Percentiles rank a stretch among this genome's conserved stretches.
phyloP scores from a whole-genome alignment of 192 early-diverging fungal genomes.

The Umbelopsis sp. region DNA sequence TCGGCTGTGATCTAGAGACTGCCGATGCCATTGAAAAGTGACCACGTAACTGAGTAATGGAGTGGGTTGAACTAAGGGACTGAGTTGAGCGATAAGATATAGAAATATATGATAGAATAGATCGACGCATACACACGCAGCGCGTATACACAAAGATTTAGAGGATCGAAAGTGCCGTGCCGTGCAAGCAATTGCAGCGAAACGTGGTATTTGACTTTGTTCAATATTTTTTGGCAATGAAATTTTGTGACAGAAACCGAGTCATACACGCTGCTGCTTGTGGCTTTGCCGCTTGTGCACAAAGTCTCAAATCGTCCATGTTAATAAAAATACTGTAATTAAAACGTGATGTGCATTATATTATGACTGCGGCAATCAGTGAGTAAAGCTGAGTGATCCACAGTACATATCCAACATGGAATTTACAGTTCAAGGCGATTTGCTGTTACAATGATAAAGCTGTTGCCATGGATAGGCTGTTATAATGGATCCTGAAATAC shows the following conservation, averaged over 20 bases:
- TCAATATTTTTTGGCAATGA: too few species aligned
- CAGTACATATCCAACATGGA: background rate
- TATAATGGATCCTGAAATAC: too few species aligned
- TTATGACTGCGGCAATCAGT: too few species aligned
- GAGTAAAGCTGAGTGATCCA: too few species aligned
- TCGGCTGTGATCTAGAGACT: slow-evolving; percentile 58
- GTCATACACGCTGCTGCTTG: too few species aligned
- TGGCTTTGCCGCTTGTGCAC: too few species aligned
- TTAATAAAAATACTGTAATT: too few species aligned
- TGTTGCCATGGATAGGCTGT: too few species aligned
- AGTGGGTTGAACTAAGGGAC: slow-evolving; percentile 20
- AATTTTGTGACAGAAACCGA: too few species aligned
- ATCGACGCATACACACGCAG: slow-evolving; percentile 21
- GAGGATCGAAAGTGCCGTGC: background rate
- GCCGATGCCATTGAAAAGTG: slow-evolving; percentile 23
- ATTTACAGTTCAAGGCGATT: background rate
- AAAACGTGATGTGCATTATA: too few species aligned
- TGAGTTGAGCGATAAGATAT: slow-evolving; percentile 19
- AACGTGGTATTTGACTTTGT: background rate
- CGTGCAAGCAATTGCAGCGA: background rate
- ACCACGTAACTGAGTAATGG: slow-evolving; percentile 5
- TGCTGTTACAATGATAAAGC: too few species aligned
- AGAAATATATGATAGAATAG: background rate
- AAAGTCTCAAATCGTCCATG: too few species aligned
- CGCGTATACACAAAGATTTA: background rate